Conservation (phyloP, 2,329 filamentous ascomycete species). For the Aspergillus pseudoglaucus region DNA sequence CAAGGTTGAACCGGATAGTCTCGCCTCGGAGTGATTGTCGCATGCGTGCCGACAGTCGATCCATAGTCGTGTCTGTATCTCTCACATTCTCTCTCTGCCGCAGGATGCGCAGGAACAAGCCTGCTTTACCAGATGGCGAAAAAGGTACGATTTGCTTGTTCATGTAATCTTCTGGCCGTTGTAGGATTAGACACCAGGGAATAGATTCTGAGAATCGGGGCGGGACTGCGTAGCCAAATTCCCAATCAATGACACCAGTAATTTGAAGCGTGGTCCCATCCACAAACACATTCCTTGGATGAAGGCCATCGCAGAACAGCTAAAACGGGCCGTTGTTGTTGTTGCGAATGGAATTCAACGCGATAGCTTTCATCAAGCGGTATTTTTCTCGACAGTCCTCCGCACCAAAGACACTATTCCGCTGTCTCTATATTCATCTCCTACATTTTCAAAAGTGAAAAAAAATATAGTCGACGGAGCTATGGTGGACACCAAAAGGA, state of each 20-base stretch:
- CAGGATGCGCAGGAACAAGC: background rate
- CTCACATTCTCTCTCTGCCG: no score
- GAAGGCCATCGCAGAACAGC: conserved; percentile 22
- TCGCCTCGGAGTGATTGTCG: background rate
- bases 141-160: background rate
- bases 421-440: background rate
- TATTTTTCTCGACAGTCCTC: background rate
- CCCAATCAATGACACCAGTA: conserved; percentile 22
- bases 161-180: conserved; percentile 1
- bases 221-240: conserved; percentile 20
- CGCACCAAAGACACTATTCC: background rate
- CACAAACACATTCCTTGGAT: conserved; percentile 20
- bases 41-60: background rate
- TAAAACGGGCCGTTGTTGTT: conserved; percentile 13
- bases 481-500: conserved; percentile 1
- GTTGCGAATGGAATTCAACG: background rate
- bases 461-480: conserved; percentile 3
- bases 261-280: conserved; percentile 12
- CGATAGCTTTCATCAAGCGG: background rate
- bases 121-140: background rate
- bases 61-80: no score
- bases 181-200: conserved; percentile 9
- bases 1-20: background rate
- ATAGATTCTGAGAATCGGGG: conserved; percentile 11
- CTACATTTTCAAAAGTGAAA: conserved; percentile 2